Conservation (phyloP, 345 rosid genomes). For the Gynandropsis gynandra region DNA sequence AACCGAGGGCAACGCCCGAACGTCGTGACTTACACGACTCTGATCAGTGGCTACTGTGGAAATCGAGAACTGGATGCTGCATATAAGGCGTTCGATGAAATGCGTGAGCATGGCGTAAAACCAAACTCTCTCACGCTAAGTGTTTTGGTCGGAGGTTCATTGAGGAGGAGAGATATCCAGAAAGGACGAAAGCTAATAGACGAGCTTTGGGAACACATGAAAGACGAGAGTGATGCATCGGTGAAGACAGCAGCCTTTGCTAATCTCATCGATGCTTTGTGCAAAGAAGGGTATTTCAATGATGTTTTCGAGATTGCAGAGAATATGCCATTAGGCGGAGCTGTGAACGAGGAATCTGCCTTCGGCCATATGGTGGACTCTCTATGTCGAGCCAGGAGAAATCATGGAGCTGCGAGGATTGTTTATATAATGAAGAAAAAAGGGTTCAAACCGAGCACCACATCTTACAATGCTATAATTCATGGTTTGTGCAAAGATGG, state of each 20-base stretch:
- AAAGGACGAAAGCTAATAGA: conserved; percentile 36
- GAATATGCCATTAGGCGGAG: conserved; percentile 54
- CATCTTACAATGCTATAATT: conserved; percentile 65
- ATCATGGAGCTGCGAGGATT: conserved; percentile 78
- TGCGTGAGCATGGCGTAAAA: conserved; percentile 37
- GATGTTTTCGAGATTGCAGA: conserved; percentile 64
- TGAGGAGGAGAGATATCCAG: conserved; percentile 40
- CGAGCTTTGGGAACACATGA: conserved; percentile 58
- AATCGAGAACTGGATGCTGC: conserved; percentile 39
- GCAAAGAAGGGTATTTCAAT: conserved; percentile 52
- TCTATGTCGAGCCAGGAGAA: conserved; percentile 47
- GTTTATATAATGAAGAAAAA: conserved; percentile 63
- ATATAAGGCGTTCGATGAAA: conserved; percentile 62
- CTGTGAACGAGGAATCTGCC: conserved; percentile 45
- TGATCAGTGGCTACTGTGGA: conserved; percentile 48
- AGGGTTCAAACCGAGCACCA: conserved; percentile 44
- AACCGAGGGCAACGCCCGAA: conserved; percentile 52
- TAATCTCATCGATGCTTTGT: conserved; percentile 55
- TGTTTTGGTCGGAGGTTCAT: conserved; percentile 50
- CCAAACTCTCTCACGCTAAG: conserved; percentile 61
- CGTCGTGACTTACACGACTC: conserved; percentile 63
- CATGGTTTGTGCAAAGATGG: conserved; percentile 73
- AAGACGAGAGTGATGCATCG: conserved; percentile 32
- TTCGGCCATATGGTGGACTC: conserved; percentile 72
- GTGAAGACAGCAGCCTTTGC: conserved; percentile 59